Conservation (phyloP, 139 green algal species). For the Coccomyxa sp. region DNA sequence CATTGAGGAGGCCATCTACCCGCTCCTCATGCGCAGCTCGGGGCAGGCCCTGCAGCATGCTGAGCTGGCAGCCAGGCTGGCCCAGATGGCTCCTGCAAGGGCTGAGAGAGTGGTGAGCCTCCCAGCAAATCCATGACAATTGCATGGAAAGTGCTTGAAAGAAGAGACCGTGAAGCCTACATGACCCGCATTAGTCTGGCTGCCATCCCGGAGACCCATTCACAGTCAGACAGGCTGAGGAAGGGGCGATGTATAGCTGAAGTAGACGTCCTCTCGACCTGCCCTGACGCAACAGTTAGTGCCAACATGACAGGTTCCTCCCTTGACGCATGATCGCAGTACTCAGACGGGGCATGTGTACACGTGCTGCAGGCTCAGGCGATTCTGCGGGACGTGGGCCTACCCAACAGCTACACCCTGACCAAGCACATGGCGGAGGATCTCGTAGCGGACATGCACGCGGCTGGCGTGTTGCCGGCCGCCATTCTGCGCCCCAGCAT, state of each 20-base stretch:
- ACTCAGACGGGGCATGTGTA: no score
- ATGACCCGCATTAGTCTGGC: no score
- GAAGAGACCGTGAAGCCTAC: no score
- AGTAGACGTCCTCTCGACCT: no score
- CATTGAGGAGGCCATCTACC: constrained; percentile 22
- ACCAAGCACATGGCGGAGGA: constrained; percentile 33
- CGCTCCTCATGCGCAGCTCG: not conserved
- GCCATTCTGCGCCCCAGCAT: constrained; percentile 23
- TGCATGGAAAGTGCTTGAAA: not conserved
- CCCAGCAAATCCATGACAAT: not conserved
- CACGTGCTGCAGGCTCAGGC: constrained; percentile 10
- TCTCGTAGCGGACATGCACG: constrained; percentile 12
- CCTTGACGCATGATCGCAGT: no score
- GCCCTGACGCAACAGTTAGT: no score
- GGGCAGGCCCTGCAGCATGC: not conserved
- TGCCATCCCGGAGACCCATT: no score
- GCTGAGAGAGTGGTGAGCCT: constrained; percentile 1
- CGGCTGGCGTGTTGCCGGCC: not conserved
- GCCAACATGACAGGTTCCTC: no score
- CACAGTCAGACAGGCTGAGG: no score
- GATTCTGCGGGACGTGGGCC: not conserved
- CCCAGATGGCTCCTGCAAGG: not conserved
- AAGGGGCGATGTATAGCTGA: no score
- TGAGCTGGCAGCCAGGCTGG: constrained; percentile 2
- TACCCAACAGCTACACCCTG: constrained; percentile 23